Evolutionary conservation across 176 grass and related monocot species (phyloP), one percentile per base, ranked within the genome.

Genomic region (Ensete ventricosum): DNA sequence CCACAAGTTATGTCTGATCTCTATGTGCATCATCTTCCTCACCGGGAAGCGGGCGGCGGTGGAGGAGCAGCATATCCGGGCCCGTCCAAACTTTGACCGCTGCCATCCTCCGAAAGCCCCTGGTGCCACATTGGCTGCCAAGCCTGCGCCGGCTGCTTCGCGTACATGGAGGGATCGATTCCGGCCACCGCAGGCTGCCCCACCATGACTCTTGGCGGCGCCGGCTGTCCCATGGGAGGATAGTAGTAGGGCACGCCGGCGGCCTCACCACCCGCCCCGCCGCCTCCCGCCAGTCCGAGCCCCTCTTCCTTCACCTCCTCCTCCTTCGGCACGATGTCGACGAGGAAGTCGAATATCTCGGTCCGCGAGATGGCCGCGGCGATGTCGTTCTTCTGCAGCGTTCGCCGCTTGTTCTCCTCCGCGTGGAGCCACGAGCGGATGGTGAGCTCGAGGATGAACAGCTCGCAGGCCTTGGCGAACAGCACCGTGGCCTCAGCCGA

Each of bases 381-480:
- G 58, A 80, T 73, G 78, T 80, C 78, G 48, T 80, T 80, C 69
- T 73, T 72, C 78, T 80, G 78, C 69, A 80, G 69, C 0, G 78
- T 80, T 21, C 78, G 69, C 3, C 78, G 78, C 78, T 80, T 80
- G 78, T 80, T 80, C 78, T 80, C 78, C 78, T 80, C 78, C 48
- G 78, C 78, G 78, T 80, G 78, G 43, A 80, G 78, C 78, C 78
- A 80, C 12, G 78, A 80, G 21, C 78, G 78, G 78, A 80, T 73
- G 69, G 78, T 80, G 67, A 80, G 78, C 78, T 80, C 78, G 48
- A 80, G 78, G 68, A 80, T 64, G 78, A 80, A 80, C 57, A 80
- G 69, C 78, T 80, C 78, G 57, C 78, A 80, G 49, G 78, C 78
- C 69, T 80, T 80, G 69, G 78, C 69, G 57, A 80, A 80, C 20